These are phyloP conservation scores for Tylopilus plumbeoviolaceoides DNA, from an alignment of 768 basidiomycete species.

Conservation along the genomic window DNA sequence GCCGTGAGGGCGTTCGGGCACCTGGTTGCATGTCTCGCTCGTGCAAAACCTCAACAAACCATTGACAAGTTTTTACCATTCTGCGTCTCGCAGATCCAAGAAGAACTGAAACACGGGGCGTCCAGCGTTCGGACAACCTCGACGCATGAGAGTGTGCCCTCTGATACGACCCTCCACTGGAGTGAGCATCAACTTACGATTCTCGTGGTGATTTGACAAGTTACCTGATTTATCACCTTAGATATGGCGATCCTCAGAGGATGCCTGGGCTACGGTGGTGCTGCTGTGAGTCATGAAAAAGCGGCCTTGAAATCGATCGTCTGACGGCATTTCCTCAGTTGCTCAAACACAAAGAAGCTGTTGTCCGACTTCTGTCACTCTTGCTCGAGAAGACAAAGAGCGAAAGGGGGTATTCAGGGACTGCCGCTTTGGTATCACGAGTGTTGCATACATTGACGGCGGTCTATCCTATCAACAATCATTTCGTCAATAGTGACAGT, in stretches of 20 bases:
- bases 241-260: slow-evolving; percentile 82
- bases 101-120: slow-evolving; percentile 87
- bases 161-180: slow-evolving; percentile 91
- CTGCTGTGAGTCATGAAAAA: slow-evolving; percentile 41
- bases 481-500: slow-evolving; percentile 78
- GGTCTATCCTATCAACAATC: slow-evolving; percentile 71
- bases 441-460: slow-evolving; percentile 71
- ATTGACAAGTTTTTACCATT: slow-evolving; percentile 77
- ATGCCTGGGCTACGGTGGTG: slow-evolving; percentile 71
- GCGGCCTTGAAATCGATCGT: neutral
- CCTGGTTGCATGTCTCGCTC: slow-evolving; percentile 78
- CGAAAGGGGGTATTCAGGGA: slow-evolving; percentile 83
- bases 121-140: slow-evolving; percentile 82
- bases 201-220: neutral
- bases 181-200: slow-evolving; percentile 45
- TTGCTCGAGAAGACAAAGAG: slow-evolving; percentile 79
- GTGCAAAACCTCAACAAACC: slow-evolving; percentile 70
- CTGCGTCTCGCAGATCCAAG: slow-evolving; percentile 71
- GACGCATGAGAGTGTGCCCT: slow-evolving; percentile 65
- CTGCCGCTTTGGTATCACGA: slow-evolving; percentile 72
- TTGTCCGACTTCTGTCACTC: slow-evolving; percentile 58
- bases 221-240: slow-evolving; percentile 23
- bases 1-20: slow-evolving; percentile 89
- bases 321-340: slow-evolving; percentile 41
- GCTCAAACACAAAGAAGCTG: slow-evolving; percentile 60